Base-by-base conservation (phyloP, 148 eudicot genomes). In the Rhododendron ovatum region DNA sequence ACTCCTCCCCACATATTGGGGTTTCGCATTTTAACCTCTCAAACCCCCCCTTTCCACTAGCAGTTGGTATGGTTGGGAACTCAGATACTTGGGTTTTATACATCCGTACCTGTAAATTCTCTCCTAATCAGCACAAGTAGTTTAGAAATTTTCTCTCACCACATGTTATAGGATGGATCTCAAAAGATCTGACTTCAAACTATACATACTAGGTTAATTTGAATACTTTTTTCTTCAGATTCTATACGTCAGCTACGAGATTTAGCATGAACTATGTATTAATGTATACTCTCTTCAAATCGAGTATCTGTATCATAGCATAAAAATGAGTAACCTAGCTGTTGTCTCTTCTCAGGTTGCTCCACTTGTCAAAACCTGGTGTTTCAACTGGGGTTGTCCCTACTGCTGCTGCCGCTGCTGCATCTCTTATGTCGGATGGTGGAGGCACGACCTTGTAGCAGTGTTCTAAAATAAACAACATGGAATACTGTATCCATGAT, bases 361-460 rank as follows among this genome's bases (percentile, higher is more conserved):
- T 96, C 84, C 99, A 96, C 91, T 91, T 96, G 85, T 95, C 98
- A 63, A 96, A 96, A 91, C 99, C 98, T 10, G 98, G 96, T 18
- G 89, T 93, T 82, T 85, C 94, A 79, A 95, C 98, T 4, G 99
- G 99, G 50, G 95, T 95, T 47, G 98, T 95, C 83, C 96, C 98
- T 6, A 96, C 96, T 63, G 98, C 98, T 81, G 96, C 98, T 30
- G 96, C 98, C 1, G 99, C 99, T 7, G 98, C 98, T 86, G 99
- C 99, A 24, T 96, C 99, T 85, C 92, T 96, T 71, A 93, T 96
- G 96, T 95, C 98, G 7, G 98, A 94, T 86, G 98, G 96, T 15
- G 95, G 96, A 88, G 94, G 96, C 88, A 90, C 96, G 22, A 89
- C 92, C 48, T 87, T 95, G 59, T 95, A 91, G 87, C 65, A 51